These are phyloP conservation scores for Termitomyces sp. DNA, from an alignment of 768 basidiomycete species.

Conservation along the genomic window DNA sequence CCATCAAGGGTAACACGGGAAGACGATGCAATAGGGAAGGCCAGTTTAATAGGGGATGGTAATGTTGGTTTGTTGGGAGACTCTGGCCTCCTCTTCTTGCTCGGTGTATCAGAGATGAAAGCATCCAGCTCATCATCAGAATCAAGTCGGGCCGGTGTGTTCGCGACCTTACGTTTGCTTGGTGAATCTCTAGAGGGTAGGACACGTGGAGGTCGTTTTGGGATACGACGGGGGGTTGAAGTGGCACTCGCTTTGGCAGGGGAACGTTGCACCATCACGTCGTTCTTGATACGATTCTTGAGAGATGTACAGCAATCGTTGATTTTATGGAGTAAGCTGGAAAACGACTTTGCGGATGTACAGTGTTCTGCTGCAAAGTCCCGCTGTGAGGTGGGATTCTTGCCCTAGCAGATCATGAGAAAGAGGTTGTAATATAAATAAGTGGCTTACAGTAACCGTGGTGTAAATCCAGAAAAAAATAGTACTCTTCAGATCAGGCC, in stretches of 20 bases:
- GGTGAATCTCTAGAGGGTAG: conserved; percentile 32
- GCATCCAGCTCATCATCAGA: conserved; percentile 24
- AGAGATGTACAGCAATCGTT: conserved; percentile 18
- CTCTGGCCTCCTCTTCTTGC: conserved; percentile 33
- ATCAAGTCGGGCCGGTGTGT: conserved; percentile 9
- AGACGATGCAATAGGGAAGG: conserved; percentile 12
- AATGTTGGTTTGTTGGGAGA: conserved; percentile 10
- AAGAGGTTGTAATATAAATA: background rate
- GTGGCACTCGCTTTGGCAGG: conserved; percentile 17
- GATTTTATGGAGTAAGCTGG: conserved; percentile 17
- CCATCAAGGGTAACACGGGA: conserved; percentile 6
- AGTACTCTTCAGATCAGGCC: conserved; percentile 26
- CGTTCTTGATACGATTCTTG: conserved; percentile 16
- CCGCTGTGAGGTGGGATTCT: conserved; percentile 8
- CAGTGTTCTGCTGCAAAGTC: conserved; percentile 20
- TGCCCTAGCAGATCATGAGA: conserved; percentile 3
- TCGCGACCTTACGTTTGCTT: conserved; percentile 28
- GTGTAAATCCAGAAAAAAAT: conserved; percentile 45
- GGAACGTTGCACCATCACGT: conserved; percentile 13
- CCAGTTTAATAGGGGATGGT: background rate
- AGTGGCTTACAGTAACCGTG: conserved; percentile 29
- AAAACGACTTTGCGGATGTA: conserved; percentile 18
- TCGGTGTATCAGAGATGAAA: conserved; percentile 34
- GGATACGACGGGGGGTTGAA: conserved; percentile 17
- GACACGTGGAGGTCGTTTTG: conserved; percentile 20